These are phyloP conservation scores for Coniferiporia weirii DNA, from an alignment of 1,284 basidiomycete species.

Conservation along the genomic window DNA sequence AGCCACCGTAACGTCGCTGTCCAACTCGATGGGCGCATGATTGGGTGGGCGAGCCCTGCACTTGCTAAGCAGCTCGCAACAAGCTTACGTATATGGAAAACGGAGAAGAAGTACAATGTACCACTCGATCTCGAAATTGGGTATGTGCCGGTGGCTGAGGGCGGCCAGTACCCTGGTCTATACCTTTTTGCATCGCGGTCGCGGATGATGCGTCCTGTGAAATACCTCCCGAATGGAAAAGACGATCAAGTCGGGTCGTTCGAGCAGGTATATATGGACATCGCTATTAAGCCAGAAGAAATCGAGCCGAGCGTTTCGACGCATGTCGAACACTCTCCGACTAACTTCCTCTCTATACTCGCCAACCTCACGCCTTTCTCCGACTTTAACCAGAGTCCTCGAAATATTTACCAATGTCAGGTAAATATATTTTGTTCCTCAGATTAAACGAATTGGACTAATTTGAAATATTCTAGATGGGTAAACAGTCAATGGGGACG, in stretches of 20 bases:
- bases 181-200: conserved; percentile 88
- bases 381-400: conserved; percentile 96
- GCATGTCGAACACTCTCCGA: conserved; percentile 93
- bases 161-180: conserved; percentile 95
- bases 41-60: conserved; percentile 88
- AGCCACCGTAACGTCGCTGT: conserved; percentile 68
- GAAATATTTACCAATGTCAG: conserved; percentile 87
- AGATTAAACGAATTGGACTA: not conserved
- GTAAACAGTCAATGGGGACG: conserved; percentile 99
- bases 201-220: conserved; percentile 98
- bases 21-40: conserved; percentile 91
- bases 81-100: conserved; percentile 92
- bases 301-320: conserved; percentile 79
- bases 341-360: conserved; percentile 89
- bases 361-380: conserved; percentile 83
- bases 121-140: conserved; percentile 97
- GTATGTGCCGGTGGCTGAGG: conserved; percentile 82
- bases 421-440: conserved; percentile 31
- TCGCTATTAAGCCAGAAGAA: conserved; percentile 89
- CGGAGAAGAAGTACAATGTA: conserved; percentile 77
- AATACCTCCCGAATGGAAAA: conserved; percentile 80
- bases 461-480: conserved; percentile 65
- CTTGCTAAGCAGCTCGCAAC: conserved; percentile 79
- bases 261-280: conserved; percentile 99
- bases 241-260: conserved; percentile 94